A percentile compares a stretch with the other conserved stretches of the same genome.
phyloP scores from a whole-genome alignment of 257 asterid genomes.

The Echites panduratus region DNA sequence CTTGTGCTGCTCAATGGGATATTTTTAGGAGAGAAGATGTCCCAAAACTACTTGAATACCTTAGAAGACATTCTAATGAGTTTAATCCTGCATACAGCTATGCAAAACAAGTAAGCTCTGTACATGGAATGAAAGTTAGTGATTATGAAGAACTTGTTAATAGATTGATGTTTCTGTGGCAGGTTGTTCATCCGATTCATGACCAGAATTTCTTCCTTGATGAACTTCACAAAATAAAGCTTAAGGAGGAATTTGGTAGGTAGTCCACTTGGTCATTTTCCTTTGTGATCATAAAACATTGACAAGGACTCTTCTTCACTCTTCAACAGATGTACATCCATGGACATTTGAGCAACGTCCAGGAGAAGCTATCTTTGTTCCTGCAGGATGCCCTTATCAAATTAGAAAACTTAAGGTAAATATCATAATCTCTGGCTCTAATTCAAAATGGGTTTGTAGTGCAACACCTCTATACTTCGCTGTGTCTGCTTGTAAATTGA shows the following conservation, averaged over 20 bases:
- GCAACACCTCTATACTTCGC: background rate
- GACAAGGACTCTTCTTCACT: conserved; percentile 7
- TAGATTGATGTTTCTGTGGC: conserved; percentile 19
- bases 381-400: conserved; percentile 99
- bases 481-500: background rate
- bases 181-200: conserved; percentile 85
- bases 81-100: conserved; percentile 41
- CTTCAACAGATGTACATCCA: conserved; percentile 70
- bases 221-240: conserved; percentile 85
- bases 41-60: conserved; percentile 80
- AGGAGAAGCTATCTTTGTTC: conserved; percentile 92
- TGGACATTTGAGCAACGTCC: conserved; percentile 80
- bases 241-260: conserved; percentile 93
- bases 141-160: conserved; percentile 1
- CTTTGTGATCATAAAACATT: conserved; percentile 9
- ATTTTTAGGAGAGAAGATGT: conserved; percentile 79
- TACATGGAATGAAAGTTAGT: conserved; percentile 5
- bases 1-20: conserved; percentile 93
- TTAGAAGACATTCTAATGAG: conserved; percentile 64
- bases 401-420: conserved; percentile 71
- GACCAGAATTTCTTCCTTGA: conserved; percentile 78
- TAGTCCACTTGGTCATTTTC: conserved; percentile 8
- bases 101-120: conserved; percentile 45
- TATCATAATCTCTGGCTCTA: conserved; percentile 3
- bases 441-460: conserved; percentile 2